These are phyloP conservation scores for Xylaria sp. DNA, from an alignment of 2,329 filamentous ascomycete genomes.

Conservation along the genomic window DNA sequence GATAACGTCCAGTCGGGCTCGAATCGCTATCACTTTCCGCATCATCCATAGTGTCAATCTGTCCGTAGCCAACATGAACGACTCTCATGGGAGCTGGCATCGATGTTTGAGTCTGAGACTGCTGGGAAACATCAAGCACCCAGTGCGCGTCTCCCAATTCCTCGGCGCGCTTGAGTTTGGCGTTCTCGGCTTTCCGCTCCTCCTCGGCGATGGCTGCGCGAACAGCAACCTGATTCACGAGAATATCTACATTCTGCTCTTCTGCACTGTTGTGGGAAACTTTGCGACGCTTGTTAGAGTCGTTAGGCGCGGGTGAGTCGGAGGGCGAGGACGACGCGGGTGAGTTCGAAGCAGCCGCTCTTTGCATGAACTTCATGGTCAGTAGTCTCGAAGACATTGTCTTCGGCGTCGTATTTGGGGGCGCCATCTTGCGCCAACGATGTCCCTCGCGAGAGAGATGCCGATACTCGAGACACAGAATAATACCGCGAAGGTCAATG, in stretches of 20 bases:
- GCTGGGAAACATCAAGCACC: constrained; percentile 57
- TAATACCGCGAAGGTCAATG: no score
- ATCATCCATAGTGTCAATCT: constrained; percentile 30
- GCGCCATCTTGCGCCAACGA: constrained; percentile 36
- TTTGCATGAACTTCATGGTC: constrained; percentile 98
- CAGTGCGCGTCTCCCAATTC: constrained; percentile 67
- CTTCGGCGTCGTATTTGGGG: constrained; percentile 53
- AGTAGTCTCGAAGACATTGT: constrained; percentile 81
- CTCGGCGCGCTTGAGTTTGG: constrained; percentile 56
- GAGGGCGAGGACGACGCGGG: constrained; percentile 41
- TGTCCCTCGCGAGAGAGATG: background rate
- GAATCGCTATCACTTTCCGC: constrained; percentile 22
- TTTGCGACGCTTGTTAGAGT: constrained; percentile 60
- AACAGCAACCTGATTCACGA: constrained; percentile 55
- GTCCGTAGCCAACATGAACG: constrained; percentile 55
- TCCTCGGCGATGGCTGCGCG: constrained; percentile 61
- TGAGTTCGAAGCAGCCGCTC: constrained; percentile 67
- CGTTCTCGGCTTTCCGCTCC: constrained; percentile 58
- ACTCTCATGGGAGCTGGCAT: constrained; percentile 46
- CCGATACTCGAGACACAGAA: background rate
- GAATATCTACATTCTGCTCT: constrained; percentile 36
- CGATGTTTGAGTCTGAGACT: constrained; percentile 24
- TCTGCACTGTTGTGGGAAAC: constrained; percentile 33
- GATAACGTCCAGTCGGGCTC: constrained; percentile 14
- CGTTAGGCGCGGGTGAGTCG: constrained; percentile 40